Evolutionary conservation across 1,284 basidiomycete genomes (phyloP).

Genomic region (Microbotryum saponariae): DNA sequence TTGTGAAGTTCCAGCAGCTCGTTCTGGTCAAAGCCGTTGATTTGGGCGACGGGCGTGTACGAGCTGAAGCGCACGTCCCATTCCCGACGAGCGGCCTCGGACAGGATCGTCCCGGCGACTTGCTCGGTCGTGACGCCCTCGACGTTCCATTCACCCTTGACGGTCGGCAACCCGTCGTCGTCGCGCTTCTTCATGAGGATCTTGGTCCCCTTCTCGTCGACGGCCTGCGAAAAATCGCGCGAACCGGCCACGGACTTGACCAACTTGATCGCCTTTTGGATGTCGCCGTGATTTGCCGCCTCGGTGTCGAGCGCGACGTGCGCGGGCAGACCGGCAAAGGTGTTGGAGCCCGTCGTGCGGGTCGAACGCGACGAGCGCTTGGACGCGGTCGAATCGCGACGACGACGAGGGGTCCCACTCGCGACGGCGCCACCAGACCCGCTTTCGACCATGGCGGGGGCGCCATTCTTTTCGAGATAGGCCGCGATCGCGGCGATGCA

Average conservation of each 20-base stretch:
- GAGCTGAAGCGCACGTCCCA: slow-evolving; percentile 24
- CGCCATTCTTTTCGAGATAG: slow-evolving; percentile 33
- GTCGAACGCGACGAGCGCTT: slow-evolving; percentile 19
- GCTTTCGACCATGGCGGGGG: slow-evolving; percentile 29
- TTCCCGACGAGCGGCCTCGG: slow-evolving; percentile 16
- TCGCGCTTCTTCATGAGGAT: slow-evolving; percentile 14
- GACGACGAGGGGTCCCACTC: slow-evolving; percentile 11
- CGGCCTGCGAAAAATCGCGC: slow-evolving; percentile 11
- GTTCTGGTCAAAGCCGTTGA: slow-evolving; percentile 29
- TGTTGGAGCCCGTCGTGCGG: slow-evolving; percentile 5
- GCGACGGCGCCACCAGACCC: slow-evolving; percentile 4
- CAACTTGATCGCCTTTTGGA: slow-evolving; percentile 20
- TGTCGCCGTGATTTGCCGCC: slow-evolving; percentile 5
- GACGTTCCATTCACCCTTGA: slow-evolving; percentile 27
- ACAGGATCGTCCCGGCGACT: slow-evolving; percentile 31
- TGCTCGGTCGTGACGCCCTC: slow-evolving; percentile 33
- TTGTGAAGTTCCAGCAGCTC: slow-evolving; percentile 23
- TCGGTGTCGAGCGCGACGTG: slow-evolving; percentile 17
- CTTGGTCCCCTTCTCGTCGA: slow-evolving; percentile 14
- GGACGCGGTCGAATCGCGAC: slow-evolving; percentile 25
- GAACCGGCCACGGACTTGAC: slow-evolving; percentile 9
- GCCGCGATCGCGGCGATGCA: slow-evolving; percentile 35
- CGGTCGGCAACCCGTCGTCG: slow-evolving; percentile 16
- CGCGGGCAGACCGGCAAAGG: slow-evolving; percentile 11
- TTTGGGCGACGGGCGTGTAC: slow-evolving; percentile 8